A percentile compares a stretch with the other conserved stretches of the same genome.
Conservation (phyloP, 1,139 yeast species). For the Meyerozyma elateridarum region DNA sequence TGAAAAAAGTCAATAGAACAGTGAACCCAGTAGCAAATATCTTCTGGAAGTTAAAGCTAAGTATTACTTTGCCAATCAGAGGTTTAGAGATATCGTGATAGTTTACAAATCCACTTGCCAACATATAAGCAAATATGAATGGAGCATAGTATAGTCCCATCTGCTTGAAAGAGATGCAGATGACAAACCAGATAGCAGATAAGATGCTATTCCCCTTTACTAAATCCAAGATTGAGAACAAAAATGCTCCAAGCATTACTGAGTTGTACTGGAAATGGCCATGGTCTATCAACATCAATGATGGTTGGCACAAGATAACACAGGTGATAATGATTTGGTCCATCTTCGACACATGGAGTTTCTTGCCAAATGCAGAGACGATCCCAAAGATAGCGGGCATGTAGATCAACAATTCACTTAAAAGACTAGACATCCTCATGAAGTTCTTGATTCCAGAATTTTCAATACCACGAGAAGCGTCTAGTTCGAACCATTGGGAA, state of each 20-base stretch:
- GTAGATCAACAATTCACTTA: slow-evolving; percentile 70
- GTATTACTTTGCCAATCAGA: slow-evolving; percentile 10
- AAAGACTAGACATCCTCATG: slow-evolving; percentile 76
- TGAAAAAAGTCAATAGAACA: slow-evolving; percentile 51
- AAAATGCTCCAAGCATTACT: slow-evolving; percentile 85
- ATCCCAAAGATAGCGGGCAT: slow-evolving; percentile 77
- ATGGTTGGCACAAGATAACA: slow-evolving; percentile 75
- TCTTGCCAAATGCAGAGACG: slow-evolving; percentile 62
- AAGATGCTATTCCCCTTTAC: slow-evolving; percentile 57
- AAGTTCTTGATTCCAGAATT: slow-evolving; percentile 61
- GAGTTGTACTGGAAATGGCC: slow-evolving; percentile 96
- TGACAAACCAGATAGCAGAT: slow-evolving; percentile 78
- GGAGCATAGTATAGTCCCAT: slow-evolving; percentile 96
- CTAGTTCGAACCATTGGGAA: slow-evolving; percentile 71
- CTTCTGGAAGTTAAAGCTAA: slow-evolving; percentile 37
- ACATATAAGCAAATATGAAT: slow-evolving; percentile 71
- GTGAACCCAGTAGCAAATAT: slow-evolving; percentile 59
- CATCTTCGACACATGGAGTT: slow-evolving; percentile 52
- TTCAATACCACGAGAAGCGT: slow-evolving; percentile 73
- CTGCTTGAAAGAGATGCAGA: slow-evolving; percentile 82
- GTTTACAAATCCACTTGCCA: slow-evolving; percentile 39
- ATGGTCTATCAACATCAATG: slow-evolving; percentile 81
- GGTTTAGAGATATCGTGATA: slow-evolving; percentile 13
- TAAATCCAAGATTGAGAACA: slow-evolving; percentile 63
- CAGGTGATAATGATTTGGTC: slow-evolving; percentile 75